Conservation (phyloP, 208 protist species). For the Leishmania aethiopica region DNA sequence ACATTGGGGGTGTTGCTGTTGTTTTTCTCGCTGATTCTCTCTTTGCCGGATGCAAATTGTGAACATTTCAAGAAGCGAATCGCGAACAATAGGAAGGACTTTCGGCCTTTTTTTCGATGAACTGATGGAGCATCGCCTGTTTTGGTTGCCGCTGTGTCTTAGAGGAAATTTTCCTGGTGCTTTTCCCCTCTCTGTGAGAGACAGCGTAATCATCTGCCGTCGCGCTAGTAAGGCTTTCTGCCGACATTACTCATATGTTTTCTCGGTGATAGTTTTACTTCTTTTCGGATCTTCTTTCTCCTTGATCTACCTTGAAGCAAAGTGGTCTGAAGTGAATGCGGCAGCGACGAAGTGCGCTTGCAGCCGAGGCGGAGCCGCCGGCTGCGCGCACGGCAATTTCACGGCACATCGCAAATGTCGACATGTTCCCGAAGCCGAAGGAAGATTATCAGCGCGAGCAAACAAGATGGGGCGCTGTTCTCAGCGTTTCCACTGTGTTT, state of each 20-base stretch:
- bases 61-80: not conserved
- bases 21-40: not conserved
- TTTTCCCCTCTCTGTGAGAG: not conserved
- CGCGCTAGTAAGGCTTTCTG: too few species aligned
- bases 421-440: constrained; percentile 68
- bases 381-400: constrained; percentile 12
- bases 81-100: not conserved
- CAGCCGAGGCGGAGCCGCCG: not conserved
- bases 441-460: constrained; percentile 69
- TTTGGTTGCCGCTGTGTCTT: not conserved
- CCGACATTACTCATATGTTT: too few species aligned
- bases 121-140: not conserved
- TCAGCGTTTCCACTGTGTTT: constrained; percentile 49
- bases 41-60: not conserved
- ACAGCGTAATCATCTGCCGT: too few species aligned
- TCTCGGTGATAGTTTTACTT: too few species aligned
- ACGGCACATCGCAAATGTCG: constrained; percentile 41
- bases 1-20: not conserved
- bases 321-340: not conserved
- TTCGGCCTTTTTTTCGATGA: not conserved
- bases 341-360: constrained; percentile 7
- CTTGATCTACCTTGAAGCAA: too few species aligned
- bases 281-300: too few species aligned
- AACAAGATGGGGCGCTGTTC: constrained; percentile 44
- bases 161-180: not conserved